These are phyloP conservation scores for Leccinellum rugosiceps DNA, from an alignment of 768 basidiomycete species.

Conservation along the genomic window DNA sequence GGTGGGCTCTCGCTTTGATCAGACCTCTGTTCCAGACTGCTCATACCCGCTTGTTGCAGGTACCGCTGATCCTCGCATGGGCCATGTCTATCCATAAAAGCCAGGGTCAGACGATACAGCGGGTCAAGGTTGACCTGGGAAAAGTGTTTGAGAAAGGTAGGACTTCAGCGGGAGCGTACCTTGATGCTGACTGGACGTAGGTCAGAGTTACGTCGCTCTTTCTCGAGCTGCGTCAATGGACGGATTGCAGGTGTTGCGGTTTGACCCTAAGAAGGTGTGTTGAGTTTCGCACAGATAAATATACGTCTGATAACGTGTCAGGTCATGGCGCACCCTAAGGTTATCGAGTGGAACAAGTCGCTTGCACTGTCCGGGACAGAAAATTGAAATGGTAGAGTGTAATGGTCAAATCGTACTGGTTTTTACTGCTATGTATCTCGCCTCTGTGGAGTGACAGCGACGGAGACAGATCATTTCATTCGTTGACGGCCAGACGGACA, in stretches of 20 bases:
- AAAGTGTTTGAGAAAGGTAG: conserved; percentile 60
- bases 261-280: conserved; percentile 49
- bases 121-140: conserved; percentile 62
- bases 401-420: not conserved
- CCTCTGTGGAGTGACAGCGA: not conserved
- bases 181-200: conserved; percentile 18
- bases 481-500: not conserved
- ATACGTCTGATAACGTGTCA: conserved; percentile 8
- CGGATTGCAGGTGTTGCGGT: conserved; percentile 51
- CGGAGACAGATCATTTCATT: not conserved
- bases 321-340: conserved; percentile 44
- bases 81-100: conserved; percentile 78
- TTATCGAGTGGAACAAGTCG: conserved; percentile 42
- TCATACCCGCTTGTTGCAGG: conserved; percentile 30
- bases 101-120: conserved; percentile 70
- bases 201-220: conserved; percentile 48
- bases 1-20: conserved; percentile 17
- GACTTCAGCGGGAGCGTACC: not conserved
- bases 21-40: not conserved
- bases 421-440: conserved; percentile 11
- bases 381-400: not conserved
- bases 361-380: conserved; percentile 3
- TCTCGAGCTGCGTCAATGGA: conserved; percentile 53
- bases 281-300: not conserved
- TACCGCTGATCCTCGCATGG: conserved; percentile 76